Conservation (phyloP, 305 asterid genomes). For the Nicotiana rustica region DNA sequence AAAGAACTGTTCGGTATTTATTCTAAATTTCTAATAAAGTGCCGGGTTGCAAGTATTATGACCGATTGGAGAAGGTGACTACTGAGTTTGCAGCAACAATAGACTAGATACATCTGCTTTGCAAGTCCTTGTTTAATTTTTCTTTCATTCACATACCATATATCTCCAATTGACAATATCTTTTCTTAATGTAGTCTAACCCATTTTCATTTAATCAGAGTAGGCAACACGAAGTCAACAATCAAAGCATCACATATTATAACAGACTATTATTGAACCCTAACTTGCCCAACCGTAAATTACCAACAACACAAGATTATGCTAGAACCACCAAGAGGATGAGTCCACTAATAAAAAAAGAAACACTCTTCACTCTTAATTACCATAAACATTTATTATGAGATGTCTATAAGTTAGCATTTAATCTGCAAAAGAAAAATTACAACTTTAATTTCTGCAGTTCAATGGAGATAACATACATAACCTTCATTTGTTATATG, state of each 20-base stretch:
- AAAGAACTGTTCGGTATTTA: no score
- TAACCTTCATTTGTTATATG: not conserved
- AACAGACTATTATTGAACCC: not conserved
- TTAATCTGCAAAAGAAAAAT: not conserved
- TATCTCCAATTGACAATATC: not conserved
- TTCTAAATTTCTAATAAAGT: no score
- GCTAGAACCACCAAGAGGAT: not conserved
- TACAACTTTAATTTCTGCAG: slow-evolving; percentile 16
- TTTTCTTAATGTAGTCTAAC: not conserved
- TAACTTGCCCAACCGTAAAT: not conserved
- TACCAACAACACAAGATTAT: not conserved
- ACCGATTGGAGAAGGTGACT: not conserved
- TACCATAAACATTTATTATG: not conserved
- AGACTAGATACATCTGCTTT: not conserved
- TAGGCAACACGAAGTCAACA: not conserved
- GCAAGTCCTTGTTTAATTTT: not conserved
- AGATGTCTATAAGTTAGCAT: slow-evolving; percentile 13
- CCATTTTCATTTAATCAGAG: slow-evolving; percentile 4
- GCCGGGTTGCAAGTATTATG: slow-evolving; percentile 15
- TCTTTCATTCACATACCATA: not conserved
- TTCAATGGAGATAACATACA: slow-evolving; percentile 13
- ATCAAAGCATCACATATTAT: not conserved
- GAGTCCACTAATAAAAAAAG: not conserved
- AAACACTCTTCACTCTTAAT: not conserved
- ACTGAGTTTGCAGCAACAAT: not conserved